phyloP scores from a whole-genome alignment of 2,329 filamentous ascomycete species.

The Epichloe typhina region DNA sequence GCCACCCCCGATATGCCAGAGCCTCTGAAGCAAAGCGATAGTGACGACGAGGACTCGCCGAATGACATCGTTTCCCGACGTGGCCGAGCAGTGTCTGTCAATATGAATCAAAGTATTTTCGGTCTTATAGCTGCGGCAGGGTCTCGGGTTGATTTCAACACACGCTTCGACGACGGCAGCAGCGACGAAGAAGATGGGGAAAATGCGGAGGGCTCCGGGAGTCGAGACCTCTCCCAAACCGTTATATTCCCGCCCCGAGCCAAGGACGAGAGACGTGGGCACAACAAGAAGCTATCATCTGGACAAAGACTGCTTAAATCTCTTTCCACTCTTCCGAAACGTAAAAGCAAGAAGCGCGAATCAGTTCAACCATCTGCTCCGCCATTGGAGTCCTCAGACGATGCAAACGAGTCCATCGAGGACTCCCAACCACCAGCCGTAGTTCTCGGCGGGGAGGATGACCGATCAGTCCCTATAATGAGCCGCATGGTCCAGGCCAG shows the following conservation, averaged over 20 bases:
- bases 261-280: slow-evolving; percentile 23
- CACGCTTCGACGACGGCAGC: slow-evolving; percentile 64
- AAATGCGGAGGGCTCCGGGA: slow-evolving; percentile 26
- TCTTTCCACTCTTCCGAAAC: slow-evolving; percentile 43
- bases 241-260: slow-evolving; percentile 23
- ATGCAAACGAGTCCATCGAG: slow-evolving; percentile 15
- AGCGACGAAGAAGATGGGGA: slow-evolving; percentile 70
- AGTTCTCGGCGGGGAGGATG: slow-evolving; percentile 17
- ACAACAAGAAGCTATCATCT: slow-evolving; percentile 44
- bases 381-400: slow-evolving; percentile 18
- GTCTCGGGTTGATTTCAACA: slow-evolving; percentile 68
- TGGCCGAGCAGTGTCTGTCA: slow-evolving; percentile 41
- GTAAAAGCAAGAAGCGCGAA: slow-evolving; percentile 28
- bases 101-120: slow-evolving; percentile 91
- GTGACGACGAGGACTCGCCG: slow-evolving; percentile 31
- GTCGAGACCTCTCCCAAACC: slow-evolving; percentile 28
- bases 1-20: slow-evolving; percentile 35
- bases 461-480: slow-evolving; percentile 55
- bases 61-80: slow-evolving; percentile 28
- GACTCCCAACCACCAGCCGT: slow-evolving; percentile 11
- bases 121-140: slow-evolving; percentile 83
- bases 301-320: slow-evolving; percentile 54
- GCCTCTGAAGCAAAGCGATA: slow-evolving; percentile 35
- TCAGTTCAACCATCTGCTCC: slow-evolving; percentile 27
- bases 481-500: slow-evolving; percentile 64